Evolutionary conservation across 169 alveolate species (phyloP), one percentile per base, ranked within the genome.

Genomic region (Theileria sp.): DNA sequence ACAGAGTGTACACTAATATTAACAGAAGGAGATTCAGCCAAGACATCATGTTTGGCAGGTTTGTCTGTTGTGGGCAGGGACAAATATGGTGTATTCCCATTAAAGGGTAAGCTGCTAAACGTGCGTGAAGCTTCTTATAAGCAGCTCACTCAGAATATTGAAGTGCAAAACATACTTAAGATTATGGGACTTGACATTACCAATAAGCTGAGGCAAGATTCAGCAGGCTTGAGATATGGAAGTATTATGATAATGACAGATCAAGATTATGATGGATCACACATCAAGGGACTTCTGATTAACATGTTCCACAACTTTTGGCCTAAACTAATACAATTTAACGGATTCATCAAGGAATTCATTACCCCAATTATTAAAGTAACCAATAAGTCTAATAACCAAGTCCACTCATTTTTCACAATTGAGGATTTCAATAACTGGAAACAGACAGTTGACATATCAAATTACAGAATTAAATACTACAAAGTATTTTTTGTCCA

Each of bases 1-100:
- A 94, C 92, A 80, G 95, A 96, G 61, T 98, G 99, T 88, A 97
- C 99, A 12, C 92, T 98, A 66, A 98, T 98, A 49, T 92, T 98
- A 78, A 98, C 99, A 32, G 99, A 98, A 92, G 99, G 99, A 86
- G 99, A 98, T 93, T 96, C 99, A 68, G 99, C 99, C 74, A 98
- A 98, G 83, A 93, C 99, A 19, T 93, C 98, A 49, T 99, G 99
- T 15, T 94, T 97, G 83, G 99, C 99, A 26, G 99, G 99, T 5
- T 95, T 98, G 30, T 98, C 98, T 72, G 98, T 97, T 61, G 98
- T 97, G 1, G 99, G 99, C 1, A 93, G 99, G 72, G 99, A 98
- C 86, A 92, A 92, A 60, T 98, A 93, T 92, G 99, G 99, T 10
- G 99, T 98, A 17, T 98, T 98, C 77, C 99, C 99, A 10, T 87